These are phyloP conservation scores for Pleomassaria siparia DNA, from an alignment of 2,329 filamentous ascomycete genomes.

Conservation along the genomic window DNA sequence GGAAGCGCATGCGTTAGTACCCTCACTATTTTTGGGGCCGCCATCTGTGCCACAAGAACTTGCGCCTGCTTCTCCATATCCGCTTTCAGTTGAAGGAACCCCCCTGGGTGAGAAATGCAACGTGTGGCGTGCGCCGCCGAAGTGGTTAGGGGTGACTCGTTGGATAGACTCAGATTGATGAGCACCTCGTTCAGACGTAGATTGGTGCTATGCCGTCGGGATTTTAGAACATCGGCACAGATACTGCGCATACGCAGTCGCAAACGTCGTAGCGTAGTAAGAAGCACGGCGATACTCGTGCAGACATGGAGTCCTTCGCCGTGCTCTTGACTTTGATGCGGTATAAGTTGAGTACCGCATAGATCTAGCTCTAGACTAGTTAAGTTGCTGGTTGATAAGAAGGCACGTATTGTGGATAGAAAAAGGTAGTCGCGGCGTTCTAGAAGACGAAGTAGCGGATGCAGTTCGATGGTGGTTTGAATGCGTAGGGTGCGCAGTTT, in stretches of 20 bases:
- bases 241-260: slow-evolving; percentile 22
- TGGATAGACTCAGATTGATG: slow-evolving; percentile 23
- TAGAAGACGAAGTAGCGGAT: slow-evolving; percentile 16
- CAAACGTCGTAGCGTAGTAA: slow-evolving; percentile 34
- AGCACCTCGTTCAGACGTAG: slow-evolving; percentile 21
- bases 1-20: slow-evolving; percentile 21
- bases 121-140: slow-evolving; percentile 14
- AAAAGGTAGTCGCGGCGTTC: slow-evolving; percentile 20
- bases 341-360: slow-evolving; percentile 12
- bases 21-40: slow-evolving; percentile 22
- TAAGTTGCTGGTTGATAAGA: slow-evolving; percentile 18
- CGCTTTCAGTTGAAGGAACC: slow-evolving; percentile 15
- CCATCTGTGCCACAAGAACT: slow-evolving; percentile 21
- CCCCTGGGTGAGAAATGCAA: slow-evolving; percentile 13
- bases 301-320: slow-evolving; percentile 27
- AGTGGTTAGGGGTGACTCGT: slow-evolving; percentile 16
- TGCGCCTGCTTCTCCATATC: slow-evolving; percentile 25
- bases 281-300: slow-evolving; percentile 51
- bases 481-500: slow-evolving; percentile 23
- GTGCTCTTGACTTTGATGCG: slow-evolving; percentile 15
- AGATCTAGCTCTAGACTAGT: slow-evolving; percentile 18
- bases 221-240: slow-evolving; percentile 22
- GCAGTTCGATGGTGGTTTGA: slow-evolving; percentile 16
- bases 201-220: slow-evolving; percentile 17
- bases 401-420: slow-evolving; percentile 15